A percentile compares a stretch with the other conserved stretches of the same genome.
phyloP scores from a whole-genome alignment of 1,139 yeast species.

The Yamadazyma dushanensis region DNA sequence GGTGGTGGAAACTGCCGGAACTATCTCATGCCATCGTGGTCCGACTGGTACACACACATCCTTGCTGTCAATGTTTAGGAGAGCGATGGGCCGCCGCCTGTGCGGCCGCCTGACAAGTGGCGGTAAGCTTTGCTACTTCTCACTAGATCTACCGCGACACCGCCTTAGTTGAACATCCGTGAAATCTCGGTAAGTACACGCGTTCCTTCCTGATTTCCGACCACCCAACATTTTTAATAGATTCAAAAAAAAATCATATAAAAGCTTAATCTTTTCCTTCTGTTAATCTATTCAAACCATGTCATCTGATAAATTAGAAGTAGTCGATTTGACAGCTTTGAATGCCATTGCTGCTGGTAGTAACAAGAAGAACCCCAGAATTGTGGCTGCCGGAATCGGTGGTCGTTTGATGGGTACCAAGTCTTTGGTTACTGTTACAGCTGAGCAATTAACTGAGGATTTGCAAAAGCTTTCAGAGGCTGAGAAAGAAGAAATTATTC shows the following conservation, averaged over 20 bases:
- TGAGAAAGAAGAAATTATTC: slow-evolving; percentile 50
- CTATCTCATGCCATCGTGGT: too few species aligned
- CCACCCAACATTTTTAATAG: slow-evolving; percentile 10
- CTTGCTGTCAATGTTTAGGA: too few species aligned
- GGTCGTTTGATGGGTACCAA: slow-evolving; percentile 81
- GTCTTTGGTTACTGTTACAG: slow-evolving; percentile 64
- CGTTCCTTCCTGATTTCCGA: slow-evolving; percentile 5
- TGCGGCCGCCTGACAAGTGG: too few species aligned
- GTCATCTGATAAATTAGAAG: slow-evolving; percentile 33
- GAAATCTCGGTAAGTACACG: neutral
- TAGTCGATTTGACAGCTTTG: slow-evolving; percentile 70
- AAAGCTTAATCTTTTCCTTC: neutral
- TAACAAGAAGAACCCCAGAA: slow-evolving; percentile 64
- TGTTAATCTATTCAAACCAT: neutral
- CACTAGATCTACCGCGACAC: too few species aligned
- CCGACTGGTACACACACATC: too few species aligned
- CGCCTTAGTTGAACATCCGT: too few species aligned
- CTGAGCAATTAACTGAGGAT: slow-evolving; percentile 59
- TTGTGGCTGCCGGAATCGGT: slow-evolving; percentile 76
- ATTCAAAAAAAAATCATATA: slow-evolving; percentile 4
- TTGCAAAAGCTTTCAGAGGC: slow-evolving; percentile 40
- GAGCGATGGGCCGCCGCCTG: too few species aligned
- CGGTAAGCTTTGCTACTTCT: too few species aligned
- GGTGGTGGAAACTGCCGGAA: too few species aligned
- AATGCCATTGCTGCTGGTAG: slow-evolving; percentile 90